Percentiles rank a stretch among this genome's conserved stretches.
phyloP scores from a whole-genome alignment of 1,284 basidiomycete genomes.

The Cystobasidiaceae sp. region DNA sequence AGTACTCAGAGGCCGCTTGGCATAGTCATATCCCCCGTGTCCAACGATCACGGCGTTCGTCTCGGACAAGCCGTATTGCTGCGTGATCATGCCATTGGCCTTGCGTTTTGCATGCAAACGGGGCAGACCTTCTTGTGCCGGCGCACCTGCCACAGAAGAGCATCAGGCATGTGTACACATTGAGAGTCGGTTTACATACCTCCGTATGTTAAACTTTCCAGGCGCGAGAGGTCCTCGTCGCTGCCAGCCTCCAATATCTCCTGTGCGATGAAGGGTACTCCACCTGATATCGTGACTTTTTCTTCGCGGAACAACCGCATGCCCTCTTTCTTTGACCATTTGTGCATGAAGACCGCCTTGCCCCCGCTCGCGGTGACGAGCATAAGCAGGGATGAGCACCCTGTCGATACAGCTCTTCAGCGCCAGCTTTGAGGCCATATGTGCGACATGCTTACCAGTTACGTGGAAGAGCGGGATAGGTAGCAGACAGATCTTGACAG shows the following conservation, averaged over 20 bases:
- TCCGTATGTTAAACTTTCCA: slow-evolving; percentile 54
- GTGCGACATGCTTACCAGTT: slow-evolving; percentile 43
- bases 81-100: slow-evolving; percentile 47
- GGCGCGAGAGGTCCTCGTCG: slow-evolving; percentile 34
- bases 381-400: slow-evolving; percentile 48
- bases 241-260: slow-evolving; percentile 52
- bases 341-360: slow-evolving; percentile 58
- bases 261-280: slow-evolving; percentile 59
- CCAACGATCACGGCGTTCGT: slow-evolving; percentile 48
- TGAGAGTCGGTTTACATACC: too few relatives aligned
- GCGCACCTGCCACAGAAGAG: too few relatives aligned
- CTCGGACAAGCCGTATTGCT: slow-evolving; percentile 60
- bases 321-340: slow-evolving; percentile 56
- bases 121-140: slow-evolving; percentile 35
- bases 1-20: slow-evolving; percentile 43
- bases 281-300: slow-evolving; percentile 52
- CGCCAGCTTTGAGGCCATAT: too few relatives aligned
- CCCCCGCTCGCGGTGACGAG: slow-evolving; percentile 52
- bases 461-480: slow-evolving; percentile 48
- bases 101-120: slow-evolving; percentile 35
- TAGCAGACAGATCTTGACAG: slow-evolving; percentile 53
- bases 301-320: slow-evolving; percentile 53
- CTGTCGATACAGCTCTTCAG: too few relatives aligned
- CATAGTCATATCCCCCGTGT: slow-evolving; percentile 55
- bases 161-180: too few relatives aligned